These are phyloP conservation scores for Calonectria pseudoreteaudii DNA, from an alignment of 2,329 filamentous ascomycete species.

Conservation along the genomic window DNA sequence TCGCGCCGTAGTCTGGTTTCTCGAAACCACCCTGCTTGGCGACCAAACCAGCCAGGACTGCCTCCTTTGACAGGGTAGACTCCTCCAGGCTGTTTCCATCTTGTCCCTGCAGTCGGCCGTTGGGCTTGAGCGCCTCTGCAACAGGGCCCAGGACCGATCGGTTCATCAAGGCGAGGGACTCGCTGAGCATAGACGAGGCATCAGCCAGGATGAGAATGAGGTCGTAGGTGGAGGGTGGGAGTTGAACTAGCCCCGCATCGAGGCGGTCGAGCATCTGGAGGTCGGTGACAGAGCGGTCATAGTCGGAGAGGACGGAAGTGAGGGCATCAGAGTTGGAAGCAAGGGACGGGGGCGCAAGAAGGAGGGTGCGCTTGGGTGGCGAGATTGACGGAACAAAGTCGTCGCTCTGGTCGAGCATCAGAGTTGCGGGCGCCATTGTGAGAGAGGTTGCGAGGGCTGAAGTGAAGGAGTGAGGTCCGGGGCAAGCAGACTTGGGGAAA, in stretches of 20 bases:
- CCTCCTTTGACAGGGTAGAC: slow-evolving; percentile 69
- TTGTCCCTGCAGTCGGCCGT: slow-evolving; percentile 76
- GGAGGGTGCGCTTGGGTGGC: slow-evolving; percentile 71
- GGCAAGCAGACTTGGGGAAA: slow-evolving; percentile 16
- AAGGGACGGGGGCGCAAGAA: slow-evolving; percentile 91
- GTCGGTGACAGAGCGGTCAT: slow-evolving; percentile 83
- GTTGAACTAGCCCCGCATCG: slow-evolving; percentile 80
- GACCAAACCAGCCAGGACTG: slow-evolving; percentile 84
- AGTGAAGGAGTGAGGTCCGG: slow-evolving; percentile 5
- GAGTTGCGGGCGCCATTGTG: slow-evolving; percentile 63
- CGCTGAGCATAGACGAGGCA: slow-evolving; percentile 74
- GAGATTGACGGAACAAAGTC: slow-evolving; percentile 58
- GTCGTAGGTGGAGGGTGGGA: slow-evolving; percentile 85
- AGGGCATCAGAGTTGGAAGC: slow-evolving; percentile 86
- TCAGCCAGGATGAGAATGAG: slow-evolving; percentile 86
- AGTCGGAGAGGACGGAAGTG: slow-evolving; percentile 74
- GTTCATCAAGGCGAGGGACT: slow-evolving; percentile 73
- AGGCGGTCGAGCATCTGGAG: slow-evolving; percentile 98
- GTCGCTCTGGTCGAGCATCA: slow-evolving; percentile 67
- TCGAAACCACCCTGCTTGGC: slow-evolving; percentile 73
- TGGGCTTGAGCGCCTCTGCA: slow-evolving; percentile 76
- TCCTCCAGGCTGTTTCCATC: slow-evolving; percentile 70
- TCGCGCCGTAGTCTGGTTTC: slow-evolving; percentile 75
- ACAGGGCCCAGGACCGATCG: slow-evolving; percentile 77
- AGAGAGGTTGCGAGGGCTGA: slow-evolving; percentile 9